Evolutionary conservation across 2,329 filamentous ascomycete genomes (phyloP).

Genomic region (Talaromyces amestolkiae): DNA sequence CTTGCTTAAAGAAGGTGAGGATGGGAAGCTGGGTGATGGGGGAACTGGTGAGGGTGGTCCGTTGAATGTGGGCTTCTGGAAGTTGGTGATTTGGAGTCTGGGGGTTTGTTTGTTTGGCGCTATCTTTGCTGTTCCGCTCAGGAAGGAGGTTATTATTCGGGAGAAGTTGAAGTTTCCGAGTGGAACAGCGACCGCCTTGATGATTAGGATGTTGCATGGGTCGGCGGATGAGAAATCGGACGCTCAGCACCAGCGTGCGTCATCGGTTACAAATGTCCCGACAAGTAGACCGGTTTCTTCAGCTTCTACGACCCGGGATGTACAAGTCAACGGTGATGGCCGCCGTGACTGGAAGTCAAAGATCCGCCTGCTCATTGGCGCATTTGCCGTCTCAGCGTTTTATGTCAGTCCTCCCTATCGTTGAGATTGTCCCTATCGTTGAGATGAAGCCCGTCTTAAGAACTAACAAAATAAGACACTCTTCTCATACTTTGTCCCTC

Average conservation of each 20-base stretch:
- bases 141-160: slow-evolving; percentile 86
- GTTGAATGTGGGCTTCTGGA: slow-evolving; percentile 67
- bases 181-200: slow-evolving; percentile 88
- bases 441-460: slow-evolving; percentile 20
- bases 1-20: slow-evolving; percentile 72
- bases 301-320: slow-evolving; percentile 36
- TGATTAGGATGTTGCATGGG: slow-evolving; percentile 88
- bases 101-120: slow-evolving; percentile 96
- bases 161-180: slow-evolving; percentile 93
- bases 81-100: slow-evolving; percentile 83
- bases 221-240: slow-evolving; percentile 38
- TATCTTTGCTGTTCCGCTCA: slow-evolving; percentile 87
- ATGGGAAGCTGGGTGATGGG: slow-evolving; percentile 72
- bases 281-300: neutral
- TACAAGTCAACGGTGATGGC: slow-evolving; percentile 33
- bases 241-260: neutral
- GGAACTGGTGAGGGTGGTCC: slow-evolving; percentile 72
- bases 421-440: neutral
- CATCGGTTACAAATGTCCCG: neutral
- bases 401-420: slow-evolving; percentile 41
- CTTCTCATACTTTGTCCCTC: slow-evolving; percentile 83
- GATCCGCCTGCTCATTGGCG: slow-evolving; percentile 58
- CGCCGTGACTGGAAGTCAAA: slow-evolving; percentile 60
- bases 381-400: slow-evolving; percentile 59
- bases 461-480: slow-evolving; percentile 59